phyloP scores from a whole-genome alignment of 805 yeast species.

The Maudiozyma bulderi region DNA sequence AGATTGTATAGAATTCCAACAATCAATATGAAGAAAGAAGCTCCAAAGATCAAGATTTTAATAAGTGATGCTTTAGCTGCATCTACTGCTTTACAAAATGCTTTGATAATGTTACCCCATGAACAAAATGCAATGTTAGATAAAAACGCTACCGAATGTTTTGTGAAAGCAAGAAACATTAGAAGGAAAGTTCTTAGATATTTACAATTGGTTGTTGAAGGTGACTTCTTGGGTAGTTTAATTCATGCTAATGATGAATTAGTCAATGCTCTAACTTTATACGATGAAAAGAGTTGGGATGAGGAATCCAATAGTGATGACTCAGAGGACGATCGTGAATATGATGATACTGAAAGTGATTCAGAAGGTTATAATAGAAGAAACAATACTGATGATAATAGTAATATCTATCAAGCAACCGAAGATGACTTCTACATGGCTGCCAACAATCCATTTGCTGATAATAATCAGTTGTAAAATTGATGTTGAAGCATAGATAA shows the following conservation, averaged over 20 bases:
- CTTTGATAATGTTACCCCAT: conserved; percentile 36
- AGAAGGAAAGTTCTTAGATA: conserved; percentile 74
- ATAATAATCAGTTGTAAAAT: background rate
- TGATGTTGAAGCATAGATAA: background rate
- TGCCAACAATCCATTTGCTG: background rate
- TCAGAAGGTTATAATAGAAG: background rate
- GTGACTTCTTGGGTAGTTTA: conserved; percentile 79
- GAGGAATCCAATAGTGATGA: conserved; percentile 27
- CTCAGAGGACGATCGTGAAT: conserved; percentile 34
- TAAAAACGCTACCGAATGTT: conserved; percentile 47
- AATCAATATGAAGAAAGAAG: conserved; percentile 59
- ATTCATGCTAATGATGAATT: conserved; percentile 86
- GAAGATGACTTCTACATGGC: conserved; percentile 5
- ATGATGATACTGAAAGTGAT: conserved; percentile 18
- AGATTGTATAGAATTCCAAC: conserved; percentile 48
- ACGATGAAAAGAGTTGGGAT: conserved; percentile 46
- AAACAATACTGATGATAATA: conserved; percentile 12
- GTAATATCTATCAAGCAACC: conserved; percentile 9
- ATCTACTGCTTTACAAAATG: conserved; percentile 60
- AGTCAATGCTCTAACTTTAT: conserved; percentile 59
- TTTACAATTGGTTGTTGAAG: conserved; percentile 74
- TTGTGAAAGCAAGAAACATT: conserved; percentile 63
- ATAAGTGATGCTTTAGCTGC: conserved; percentile 70
- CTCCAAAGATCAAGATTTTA: conserved; percentile 56
- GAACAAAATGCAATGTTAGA: conserved; percentile 57